Evolutionary conservation across 2,329 filamentous ascomycete species (phyloP), one percentile per base, ranked within the genome.

Genomic region (Hortaea sp.): DNA sequence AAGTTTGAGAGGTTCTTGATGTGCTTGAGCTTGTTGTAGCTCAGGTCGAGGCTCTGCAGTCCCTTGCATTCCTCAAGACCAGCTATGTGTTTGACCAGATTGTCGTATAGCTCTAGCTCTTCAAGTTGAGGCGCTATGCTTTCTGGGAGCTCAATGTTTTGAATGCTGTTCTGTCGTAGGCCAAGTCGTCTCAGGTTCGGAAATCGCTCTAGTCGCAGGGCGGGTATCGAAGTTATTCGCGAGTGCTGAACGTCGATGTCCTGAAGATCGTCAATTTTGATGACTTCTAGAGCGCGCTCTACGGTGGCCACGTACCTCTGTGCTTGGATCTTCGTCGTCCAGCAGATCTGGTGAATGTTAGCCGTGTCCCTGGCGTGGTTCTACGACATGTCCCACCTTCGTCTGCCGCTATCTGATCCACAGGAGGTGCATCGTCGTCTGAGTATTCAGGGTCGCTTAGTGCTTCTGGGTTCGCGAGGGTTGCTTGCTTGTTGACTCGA

Each of bases 11-110:
- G 71, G 59, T 90, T 81, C 68, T 94, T 95, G 71, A 98, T 94
- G 68, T 95, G 89, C 66, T 95, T 95, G 71, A 98, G 90, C 73
- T 97, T 97, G 74, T 98, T 98, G 78, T 95, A 98, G 66, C 86
- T 94, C 43, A 98, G 75, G 64, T 98, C 92, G 45, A 98, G 78
- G 47, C 73, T 84, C 5, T 78, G 87, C 45, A 98, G 77, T 50
- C 85, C 75, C 9, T 75, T 79, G 47, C 95, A 78, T 40, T 79
- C 73, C 45, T 95, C 88, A 40, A 98, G 76, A 29, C 86, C 86
- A 54, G 82, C 82, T 66, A 95, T 80, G 66, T 94, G 88, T 7
- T 81, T 79, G 57, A 98, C 88, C 12, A 94, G 76, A 66, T 98
- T 98, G 69, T 98, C 92, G 71, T 98, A 98, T 49, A 98, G 77